Conservation (phyloP, 2,329 filamentous ascomycete species). For the Penicillium vulpinum region DNA sequence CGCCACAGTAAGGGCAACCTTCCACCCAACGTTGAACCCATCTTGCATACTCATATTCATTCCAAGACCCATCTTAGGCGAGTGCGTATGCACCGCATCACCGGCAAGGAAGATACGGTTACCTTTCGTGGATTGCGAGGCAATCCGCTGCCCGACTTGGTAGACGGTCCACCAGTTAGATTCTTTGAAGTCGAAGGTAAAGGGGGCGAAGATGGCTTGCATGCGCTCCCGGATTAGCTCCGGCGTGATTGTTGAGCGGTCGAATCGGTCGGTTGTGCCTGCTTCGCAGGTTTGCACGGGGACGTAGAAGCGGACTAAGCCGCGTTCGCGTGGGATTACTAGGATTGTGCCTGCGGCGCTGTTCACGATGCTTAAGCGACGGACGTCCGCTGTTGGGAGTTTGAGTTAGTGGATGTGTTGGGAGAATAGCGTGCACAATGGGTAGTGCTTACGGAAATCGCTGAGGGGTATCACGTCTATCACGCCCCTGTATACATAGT, state of each 20-base stretch:
- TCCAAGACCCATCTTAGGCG: constrained; percentile 24
- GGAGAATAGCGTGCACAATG: too few species aligned
- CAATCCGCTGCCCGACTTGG: constrained; percentile 25
- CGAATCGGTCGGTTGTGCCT: constrained; percentile 9
- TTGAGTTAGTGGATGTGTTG: neutral
- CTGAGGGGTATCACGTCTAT: constrained; percentile 55
- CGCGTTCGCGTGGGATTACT: constrained; percentile 24
- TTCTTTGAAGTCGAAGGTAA: constrained; percentile 21
- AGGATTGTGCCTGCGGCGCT: constrained; percentile 51
- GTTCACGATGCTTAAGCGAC: constrained; percentile 57
- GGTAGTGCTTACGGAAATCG: constrained; percentile 29
- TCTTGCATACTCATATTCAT: constrained; percentile 52
- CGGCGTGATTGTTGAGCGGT: constrained; percentile 21
- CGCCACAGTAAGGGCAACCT: constrained; percentile 52
- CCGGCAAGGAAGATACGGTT: constrained; percentile 22
- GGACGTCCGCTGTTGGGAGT: constrained; percentile 48
- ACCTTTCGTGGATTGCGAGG: constrained; percentile 16
- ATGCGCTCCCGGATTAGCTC: constrained; percentile 19
- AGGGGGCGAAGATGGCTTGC: constrained; percentile 19
- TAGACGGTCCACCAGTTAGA: constrained; percentile 27
- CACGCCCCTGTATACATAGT: constrained; percentile 39
- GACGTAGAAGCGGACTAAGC: constrained; percentile 24
- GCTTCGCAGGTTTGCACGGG: constrained; percentile 21
- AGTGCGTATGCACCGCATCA: constrained; percentile 28
- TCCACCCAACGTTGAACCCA: constrained; percentile 59